These are phyloP conservation scores for Malus hybrid DNA, from an alignment of 331 rosid species.

Conservation along the genomic window DNA sequence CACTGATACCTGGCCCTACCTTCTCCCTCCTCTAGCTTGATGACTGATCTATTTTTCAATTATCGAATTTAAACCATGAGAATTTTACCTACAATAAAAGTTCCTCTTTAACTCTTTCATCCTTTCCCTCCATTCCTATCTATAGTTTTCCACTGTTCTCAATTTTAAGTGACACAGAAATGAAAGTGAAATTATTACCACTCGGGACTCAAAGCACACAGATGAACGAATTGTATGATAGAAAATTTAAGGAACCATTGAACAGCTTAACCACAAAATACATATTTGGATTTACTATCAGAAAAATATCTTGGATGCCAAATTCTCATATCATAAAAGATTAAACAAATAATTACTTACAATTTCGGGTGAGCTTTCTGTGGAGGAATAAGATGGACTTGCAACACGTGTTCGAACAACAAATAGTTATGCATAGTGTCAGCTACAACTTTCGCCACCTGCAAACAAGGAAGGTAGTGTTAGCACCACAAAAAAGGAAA, in stretches of 20 bases:
- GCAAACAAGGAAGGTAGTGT: constrained; percentile 12
- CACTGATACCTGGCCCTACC: neutral
- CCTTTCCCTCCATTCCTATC: neutral
- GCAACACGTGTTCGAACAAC: constrained; percentile 71
- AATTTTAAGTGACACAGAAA: neutral
- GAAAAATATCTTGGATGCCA: neutral
- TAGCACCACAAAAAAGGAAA: neutral
- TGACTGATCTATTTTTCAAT: neutral
- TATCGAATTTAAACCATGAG: neutral
- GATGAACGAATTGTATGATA: neutral
- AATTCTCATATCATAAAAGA: neutral
- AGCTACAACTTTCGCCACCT: constrained; percentile 90
- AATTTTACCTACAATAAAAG: neutral
- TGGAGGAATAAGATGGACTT: constrained; percentile 54
- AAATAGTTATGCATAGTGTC: constrained; percentile 89
- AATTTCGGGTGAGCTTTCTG: constrained; percentile 65
- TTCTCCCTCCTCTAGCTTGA: neutral
- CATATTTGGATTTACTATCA: neutral
- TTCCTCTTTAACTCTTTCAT: neutral
- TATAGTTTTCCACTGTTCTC: neutral
- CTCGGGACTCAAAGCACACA: neutral
- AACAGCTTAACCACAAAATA: neutral
- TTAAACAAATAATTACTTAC: constrained; percentile 36
- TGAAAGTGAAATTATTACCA: neutral
- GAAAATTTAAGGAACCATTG: neutral